phyloP scores from a whole-genome alignment of 2,329 filamentous ascomycete genomes.

The Claviceps arundinis region DNA sequence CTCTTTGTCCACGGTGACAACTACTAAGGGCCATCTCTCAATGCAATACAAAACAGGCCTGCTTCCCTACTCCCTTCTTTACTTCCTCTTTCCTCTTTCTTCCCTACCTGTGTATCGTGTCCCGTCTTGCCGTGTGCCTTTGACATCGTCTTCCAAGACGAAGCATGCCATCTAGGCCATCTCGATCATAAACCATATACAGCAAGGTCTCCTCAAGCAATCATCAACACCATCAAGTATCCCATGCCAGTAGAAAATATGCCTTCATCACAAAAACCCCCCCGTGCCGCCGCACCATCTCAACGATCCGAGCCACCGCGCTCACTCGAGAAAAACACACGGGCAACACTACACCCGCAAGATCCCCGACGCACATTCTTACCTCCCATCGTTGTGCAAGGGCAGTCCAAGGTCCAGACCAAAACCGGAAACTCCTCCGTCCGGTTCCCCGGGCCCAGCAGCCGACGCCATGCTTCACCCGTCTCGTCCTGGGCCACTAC shows the following conservation, averaged over 20 bases:
- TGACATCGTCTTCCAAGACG: background rate
- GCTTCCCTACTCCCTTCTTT: background rate
- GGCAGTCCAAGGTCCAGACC: slow-evolving; percentile 5
- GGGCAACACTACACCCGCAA: background rate
- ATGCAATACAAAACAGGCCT: background rate
- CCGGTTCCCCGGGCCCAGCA: no score
- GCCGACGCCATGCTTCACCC: no score
- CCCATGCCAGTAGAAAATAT: no score
- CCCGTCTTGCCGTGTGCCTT: background rate
- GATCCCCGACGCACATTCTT: background rate
- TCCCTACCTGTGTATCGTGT: background rate
- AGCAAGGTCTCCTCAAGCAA: background rate
- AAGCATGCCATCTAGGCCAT: background rate
- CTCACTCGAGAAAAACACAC: background rate
- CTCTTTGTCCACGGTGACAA: background rate
- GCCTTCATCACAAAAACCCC: no score
- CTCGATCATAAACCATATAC: background rate
- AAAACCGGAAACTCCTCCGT: background rate
- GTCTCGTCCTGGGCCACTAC: no score
- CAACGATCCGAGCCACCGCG: background rate
- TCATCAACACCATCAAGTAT: background rate
- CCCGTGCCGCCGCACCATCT: background rate
- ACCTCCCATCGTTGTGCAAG: background rate
- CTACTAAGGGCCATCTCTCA: background rate
- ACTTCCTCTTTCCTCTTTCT: background rate